phyloP scores from a whole-genome alignment of 202 grass and related monocot species.

The Panicum hallii region DNA sequence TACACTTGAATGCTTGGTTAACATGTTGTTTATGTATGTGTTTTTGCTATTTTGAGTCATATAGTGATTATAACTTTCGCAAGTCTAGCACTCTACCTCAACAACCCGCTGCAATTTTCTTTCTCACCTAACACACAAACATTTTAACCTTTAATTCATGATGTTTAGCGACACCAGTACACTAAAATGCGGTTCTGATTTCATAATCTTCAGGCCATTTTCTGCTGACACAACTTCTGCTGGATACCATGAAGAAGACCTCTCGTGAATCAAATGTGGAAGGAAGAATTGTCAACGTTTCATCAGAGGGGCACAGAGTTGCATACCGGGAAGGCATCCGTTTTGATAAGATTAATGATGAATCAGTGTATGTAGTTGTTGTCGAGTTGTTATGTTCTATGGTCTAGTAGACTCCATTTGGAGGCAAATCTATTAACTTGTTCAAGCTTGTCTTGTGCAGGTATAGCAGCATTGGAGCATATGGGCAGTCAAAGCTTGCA shows the following conservation, averaged over 20 bases:
- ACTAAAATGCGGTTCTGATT: constrained; percentile 10
- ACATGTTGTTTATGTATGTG: not conserved
- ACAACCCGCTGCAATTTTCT: not conserved
- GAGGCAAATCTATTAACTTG: constrained; percentile 34
- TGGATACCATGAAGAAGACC: constrained; percentile 90
- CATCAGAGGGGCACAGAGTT: constrained; percentile 78
- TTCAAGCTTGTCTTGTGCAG: constrained; percentile 56
- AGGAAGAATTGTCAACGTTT: constrained; percentile 92
- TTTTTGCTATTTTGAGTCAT: not conserved
- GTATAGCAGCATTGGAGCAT: constrained; percentile 72
- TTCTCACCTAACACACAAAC: not conserved
- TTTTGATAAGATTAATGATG: constrained; percentile 81
- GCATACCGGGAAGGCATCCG: constrained; percentile 75
- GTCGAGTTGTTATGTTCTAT: constrained; percentile 10
- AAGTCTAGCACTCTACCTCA: constrained; percentile 10
- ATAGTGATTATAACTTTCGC: not conserved
- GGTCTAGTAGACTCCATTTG: constrained; percentile 17
- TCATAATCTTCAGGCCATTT: constrained; percentile 80
- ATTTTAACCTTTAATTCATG: not conserved
- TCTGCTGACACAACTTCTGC: constrained; percentile 85
- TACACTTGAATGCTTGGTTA: constrained; percentile 21
- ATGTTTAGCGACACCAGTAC: constrained; percentile 29
- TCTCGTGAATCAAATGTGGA: constrained; percentile 65
- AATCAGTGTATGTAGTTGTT: constrained; percentile 64
- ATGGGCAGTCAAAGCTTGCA: constrained; percentile 92